phyloP scores from a whole-genome alignment of 768 basidiomycete genomes.

The Boletus tomentosulus region DNA sequence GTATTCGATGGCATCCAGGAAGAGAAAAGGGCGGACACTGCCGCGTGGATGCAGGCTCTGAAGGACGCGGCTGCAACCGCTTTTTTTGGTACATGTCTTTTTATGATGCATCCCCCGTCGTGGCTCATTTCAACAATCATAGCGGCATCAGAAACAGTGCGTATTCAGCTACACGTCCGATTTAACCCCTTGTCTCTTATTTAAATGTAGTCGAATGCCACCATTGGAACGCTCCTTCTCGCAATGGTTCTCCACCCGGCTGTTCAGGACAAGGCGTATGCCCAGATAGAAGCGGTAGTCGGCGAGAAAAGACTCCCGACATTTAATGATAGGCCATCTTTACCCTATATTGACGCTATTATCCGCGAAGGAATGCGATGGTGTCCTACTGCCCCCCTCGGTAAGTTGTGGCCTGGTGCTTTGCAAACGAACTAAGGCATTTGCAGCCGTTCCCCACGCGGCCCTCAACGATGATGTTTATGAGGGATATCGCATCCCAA shows the following conservation, averaged over 20 bases:
- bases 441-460: conserved; percentile 9
- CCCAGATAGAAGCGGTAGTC: conserved; percentile 15
- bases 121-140: neutral
- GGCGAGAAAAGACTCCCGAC: conserved; percentile 20
- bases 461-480: conserved; percentile 14
- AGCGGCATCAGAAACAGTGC: conserved; percentile 16
- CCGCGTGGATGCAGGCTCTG: conserved; percentile 2
- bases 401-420: neutral
- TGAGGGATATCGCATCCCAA: conserved; percentile 35
- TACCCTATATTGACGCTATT: conserved; percentile 37
- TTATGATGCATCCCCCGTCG: neutral
- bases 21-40: neutral
- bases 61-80: conserved; percentile 16
- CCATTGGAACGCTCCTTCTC: conserved; percentile 9
- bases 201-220: conserved; percentile 7
- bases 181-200: neutral
- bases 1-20: conserved; percentile 12
- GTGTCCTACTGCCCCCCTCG: neutral
- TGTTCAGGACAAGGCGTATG: conserved; percentile 16
- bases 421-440: neutral
- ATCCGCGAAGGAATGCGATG: conserved; percentile 32
- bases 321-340: conserved; percentile 8
- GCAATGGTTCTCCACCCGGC: conserved; percentile 16
- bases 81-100: conserved; percentile 6
- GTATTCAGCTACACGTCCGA: neutral